Evolutionary conservation across 2,329 filamentous ascomycete genomes (phyloP).

Genomic region (Fusarium sp.): DNA sequence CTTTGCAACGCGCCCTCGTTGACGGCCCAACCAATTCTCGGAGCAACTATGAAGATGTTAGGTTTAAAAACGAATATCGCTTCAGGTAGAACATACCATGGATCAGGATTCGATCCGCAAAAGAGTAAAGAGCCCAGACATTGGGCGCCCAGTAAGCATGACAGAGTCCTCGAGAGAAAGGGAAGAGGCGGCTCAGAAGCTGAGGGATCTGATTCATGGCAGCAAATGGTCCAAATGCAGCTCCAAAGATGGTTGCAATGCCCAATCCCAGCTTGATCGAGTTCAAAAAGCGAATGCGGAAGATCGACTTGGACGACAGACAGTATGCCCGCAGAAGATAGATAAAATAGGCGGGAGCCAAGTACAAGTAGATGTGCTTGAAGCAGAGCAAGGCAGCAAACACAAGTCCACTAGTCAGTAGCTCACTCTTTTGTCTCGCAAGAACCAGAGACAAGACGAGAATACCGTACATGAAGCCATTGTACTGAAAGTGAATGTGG

Average conservation of each 20-base stretch:
- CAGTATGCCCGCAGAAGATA: conserved; percentile 93
- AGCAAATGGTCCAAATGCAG: conserved; percentile 92
- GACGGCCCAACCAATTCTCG: conserved; percentile 81
- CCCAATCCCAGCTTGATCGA: conserved; percentile 85
- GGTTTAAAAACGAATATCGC: not conserved
- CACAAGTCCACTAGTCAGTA: conserved; percentile 83
- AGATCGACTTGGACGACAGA: conserved; percentile 81
- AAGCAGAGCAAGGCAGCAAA: conserved; percentile 92
- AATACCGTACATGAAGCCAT: conserved; percentile 95
- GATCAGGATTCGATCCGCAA: conserved; percentile 87
- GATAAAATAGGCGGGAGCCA: conserved; percentile 95
- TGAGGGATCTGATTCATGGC: conserved; percentile 87
- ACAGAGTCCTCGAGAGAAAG: conserved; percentile 92
- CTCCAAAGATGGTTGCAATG: conserved; percentile 78
- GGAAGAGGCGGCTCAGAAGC: conserved; percentile 87
- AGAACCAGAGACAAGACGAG: conserved; percentile 89
- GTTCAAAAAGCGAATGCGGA: conserved; percentile 83
- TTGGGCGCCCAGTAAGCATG: conserved; percentile 99
- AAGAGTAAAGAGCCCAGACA: conserved; percentile 96
- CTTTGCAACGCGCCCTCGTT: conserved; percentile 84
- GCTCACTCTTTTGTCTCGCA: conserved; percentile 80
- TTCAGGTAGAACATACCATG: conserved; percentile 69
- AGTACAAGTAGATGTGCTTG: conserved; percentile 98
- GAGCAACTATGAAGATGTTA: conserved; percentile 74
- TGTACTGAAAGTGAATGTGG: conserved; percentile 99